phyloP scores from a whole-genome alignment of 345 rosid genomes.

The Cardamine resedifolia region DNA sequence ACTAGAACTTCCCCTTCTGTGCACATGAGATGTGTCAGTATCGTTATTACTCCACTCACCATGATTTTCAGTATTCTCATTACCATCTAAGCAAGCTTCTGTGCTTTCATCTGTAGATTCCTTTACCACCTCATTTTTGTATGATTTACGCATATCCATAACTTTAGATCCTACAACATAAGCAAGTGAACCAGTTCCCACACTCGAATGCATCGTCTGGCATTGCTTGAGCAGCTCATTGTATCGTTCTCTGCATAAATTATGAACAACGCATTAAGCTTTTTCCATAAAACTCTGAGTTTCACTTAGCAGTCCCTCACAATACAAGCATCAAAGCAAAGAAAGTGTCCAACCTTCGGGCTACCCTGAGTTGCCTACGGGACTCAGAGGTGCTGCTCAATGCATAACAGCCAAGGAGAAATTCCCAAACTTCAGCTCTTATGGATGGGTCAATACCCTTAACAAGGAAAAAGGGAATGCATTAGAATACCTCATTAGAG shows the following conservation, averaged over 20 bases:
- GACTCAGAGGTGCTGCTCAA: conserved; percentile 73
- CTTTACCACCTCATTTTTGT: conserved; percentile 53
- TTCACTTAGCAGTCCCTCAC: background rate
- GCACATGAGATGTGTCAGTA: conserved; percentile 46
- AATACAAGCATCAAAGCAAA: background rate
- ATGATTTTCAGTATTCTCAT: conserved; percentile 43
- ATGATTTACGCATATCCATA: conserved; percentile 83
- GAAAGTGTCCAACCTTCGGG: conserved; percentile 54
- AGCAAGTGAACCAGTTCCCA: conserved; percentile 90
- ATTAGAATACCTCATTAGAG: background rate
- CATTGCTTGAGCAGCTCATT: conserved; percentile 70
- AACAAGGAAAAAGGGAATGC: conserved; percentile 13
- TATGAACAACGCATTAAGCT: background rate
- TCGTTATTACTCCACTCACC: conserved; percentile 51
- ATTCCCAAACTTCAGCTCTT: conserved; percentile 92
- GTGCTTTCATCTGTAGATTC: conserved; percentile 49
- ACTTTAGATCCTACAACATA: conserved; percentile 87
- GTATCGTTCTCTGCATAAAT: conserved; percentile 57
- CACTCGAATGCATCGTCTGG: conserved; percentile 83
- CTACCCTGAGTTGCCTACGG: conserved; percentile 65
- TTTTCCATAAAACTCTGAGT: background rate
- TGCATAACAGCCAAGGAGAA: conserved; percentile 83
- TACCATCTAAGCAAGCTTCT: conserved; percentile 39
- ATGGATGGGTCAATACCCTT: conserved; percentile 91
- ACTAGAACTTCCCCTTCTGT: conserved; percentile 56